phyloP scores from a whole-genome alignment of 208 protist species.

The Leptomonas seymouri region DNA sequence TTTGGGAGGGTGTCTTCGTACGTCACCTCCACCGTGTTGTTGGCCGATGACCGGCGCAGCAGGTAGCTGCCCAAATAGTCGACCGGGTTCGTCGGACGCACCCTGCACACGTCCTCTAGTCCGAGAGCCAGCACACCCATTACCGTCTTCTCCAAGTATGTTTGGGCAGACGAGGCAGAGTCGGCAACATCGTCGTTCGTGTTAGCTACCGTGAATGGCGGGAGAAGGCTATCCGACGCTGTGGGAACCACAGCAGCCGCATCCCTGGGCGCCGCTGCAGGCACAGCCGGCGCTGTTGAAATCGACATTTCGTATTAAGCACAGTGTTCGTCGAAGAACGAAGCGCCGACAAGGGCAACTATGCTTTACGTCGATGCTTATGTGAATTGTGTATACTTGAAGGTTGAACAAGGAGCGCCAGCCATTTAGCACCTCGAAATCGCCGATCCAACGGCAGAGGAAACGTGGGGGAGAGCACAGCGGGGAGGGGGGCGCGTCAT shows the following conservation, averaged over 20 bases:
- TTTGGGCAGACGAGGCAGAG: constrained; percentile 38
- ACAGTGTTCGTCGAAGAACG: no score
- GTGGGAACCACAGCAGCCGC: background rate
- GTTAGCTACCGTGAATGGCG: background rate
- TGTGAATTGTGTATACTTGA: background rate
- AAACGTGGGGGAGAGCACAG: background rate
- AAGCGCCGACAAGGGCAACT: no score
- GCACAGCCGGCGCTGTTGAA: background rate
- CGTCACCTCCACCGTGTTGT: constrained; percentile 73
- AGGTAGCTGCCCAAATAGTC: constrained; percentile 92
- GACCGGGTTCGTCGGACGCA: constrained; percentile 92
- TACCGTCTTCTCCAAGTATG: constrained; percentile 90
- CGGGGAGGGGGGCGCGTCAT: no score
- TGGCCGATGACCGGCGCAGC: constrained; percentile 73
- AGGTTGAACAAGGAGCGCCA: background rate
- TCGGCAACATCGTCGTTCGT: background rate
- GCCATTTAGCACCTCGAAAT: no score
- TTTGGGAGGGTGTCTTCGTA: constrained; percentile 51
- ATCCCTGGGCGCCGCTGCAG: background rate
- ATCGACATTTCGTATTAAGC: constrained; percentile 12
- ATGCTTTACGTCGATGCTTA: no score
- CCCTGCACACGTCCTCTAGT: constrained; percentile 84
- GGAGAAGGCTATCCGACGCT: constrained; percentile 10
- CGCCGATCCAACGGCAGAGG: no score
- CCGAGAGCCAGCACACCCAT: constrained; percentile 86